Evolutionary conservation across 495 filamentous ascomycete species (phyloP), one percentile per base, ranked within the genome.

Genomic region (Bombardia bombarda): DNA sequence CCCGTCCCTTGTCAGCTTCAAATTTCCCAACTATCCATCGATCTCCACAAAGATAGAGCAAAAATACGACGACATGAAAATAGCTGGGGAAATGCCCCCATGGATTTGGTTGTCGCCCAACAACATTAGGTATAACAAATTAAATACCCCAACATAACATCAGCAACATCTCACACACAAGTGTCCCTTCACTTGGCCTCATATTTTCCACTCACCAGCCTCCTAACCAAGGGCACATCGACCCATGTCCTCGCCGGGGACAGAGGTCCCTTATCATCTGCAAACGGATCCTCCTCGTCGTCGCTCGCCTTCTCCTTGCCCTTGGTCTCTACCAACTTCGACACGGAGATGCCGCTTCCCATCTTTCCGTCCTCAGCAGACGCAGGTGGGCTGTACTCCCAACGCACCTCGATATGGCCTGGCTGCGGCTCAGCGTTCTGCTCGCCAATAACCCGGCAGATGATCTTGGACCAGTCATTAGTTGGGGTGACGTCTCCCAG

Each of bases 131-230:
- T n/a, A n/a, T n/a, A n/a, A n/a, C n/a, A n/a, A n/a, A n/a, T n/a
- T n/a, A n/a, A n/a, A n/a, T n/a, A n/a, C n/a, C n/a, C n/a, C n/a
- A n/a, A n/a, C n/a, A n/a, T n/a, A n/a, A n/a, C n/a, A n/a, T n/a
- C n/a, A n/a, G n/a, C n/a, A n/a, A n/a, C n/a, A n/a, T n/a, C 21
- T 32, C 38, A 14, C 7, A 12, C 22, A 10, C 4, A 24, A 12
- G 3, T 8, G 2, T 16, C 18, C 20, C 3, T 30, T 52, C 53
- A 76, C 38, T 55, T 66, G 22, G 74, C 75, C 50, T 78, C 69
- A 61, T 90, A 94, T 65, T 85, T 90, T 33, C 89, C 89, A 56
- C 80, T 84, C 19, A 83, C 69, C 42, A 95, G 53, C 63, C 82
- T 90, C 68, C 79, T 83, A 40, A 77, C 68, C 1, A 80, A 74